Conservation (phyloP, 208 protist species). For the Wallacemonas collosoma region DNA sequence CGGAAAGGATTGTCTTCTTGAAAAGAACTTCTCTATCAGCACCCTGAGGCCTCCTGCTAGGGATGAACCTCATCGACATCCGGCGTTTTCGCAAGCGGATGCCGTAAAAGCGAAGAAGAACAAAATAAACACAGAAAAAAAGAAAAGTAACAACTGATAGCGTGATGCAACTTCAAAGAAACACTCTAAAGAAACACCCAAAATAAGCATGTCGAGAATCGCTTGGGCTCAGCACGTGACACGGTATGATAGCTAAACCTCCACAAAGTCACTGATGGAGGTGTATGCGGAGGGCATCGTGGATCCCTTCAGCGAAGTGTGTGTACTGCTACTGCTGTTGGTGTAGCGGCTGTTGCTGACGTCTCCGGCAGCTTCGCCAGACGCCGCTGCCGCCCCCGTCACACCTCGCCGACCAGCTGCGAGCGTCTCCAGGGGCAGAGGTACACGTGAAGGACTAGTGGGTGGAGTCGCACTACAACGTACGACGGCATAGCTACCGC, state of each 20-base stretch:
- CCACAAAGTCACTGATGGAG: conserved; percentile 25
- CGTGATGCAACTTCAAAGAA: too few species aligned
- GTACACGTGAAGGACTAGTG: neutral
- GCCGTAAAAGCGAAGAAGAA: neutral
- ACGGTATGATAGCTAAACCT: neutral
- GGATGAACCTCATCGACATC: too few species aligned
- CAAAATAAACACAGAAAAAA: neutral
- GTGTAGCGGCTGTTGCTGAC: conserved; percentile 18
- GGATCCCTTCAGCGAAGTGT: neutral
- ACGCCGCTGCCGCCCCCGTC: neutral
- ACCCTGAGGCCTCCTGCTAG: too few species aligned
- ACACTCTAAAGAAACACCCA: conserved; percentile 1
- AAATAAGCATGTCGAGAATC: neutral
- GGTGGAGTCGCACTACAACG: too few species aligned
- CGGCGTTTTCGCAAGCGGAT: too few species aligned
- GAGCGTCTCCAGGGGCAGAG: neutral
- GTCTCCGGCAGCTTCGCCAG: neutral
- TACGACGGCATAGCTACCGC: too few species aligned
- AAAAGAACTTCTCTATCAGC: too few species aligned
- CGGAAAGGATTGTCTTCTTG: neutral
- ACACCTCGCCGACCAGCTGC: neutral
- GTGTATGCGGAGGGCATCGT: conserved; percentile 10
- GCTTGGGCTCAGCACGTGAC: neutral
- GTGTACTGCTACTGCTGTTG: conserved; percentile 1
- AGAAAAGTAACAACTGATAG: neutral